Percentiles rank a stretch among this genome's conserved stretches.
These are phyloP conservation scores for Hypoxylon lienhwacheense DNA, from an alignment of 495 filamentous ascomycete genomes.

Conservation along the genomic window DNA sequence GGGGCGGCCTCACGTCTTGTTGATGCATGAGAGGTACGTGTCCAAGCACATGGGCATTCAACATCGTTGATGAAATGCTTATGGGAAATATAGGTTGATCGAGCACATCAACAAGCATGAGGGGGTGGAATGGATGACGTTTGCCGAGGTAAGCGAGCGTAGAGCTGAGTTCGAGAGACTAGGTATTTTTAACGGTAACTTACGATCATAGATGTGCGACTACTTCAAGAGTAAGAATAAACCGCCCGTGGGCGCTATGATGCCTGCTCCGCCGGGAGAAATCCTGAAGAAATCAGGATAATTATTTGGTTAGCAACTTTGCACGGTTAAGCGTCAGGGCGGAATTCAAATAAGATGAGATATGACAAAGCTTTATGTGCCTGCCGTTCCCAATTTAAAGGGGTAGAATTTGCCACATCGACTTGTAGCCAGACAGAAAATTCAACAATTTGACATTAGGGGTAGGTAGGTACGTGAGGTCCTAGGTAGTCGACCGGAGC, in stretches of 20 bases:
- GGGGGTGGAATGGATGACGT: slow-evolving; percentile 74
- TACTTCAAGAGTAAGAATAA: slow-evolving; percentile 66
- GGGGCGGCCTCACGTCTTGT: slow-evolving; percentile 59
- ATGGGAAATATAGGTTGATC: slow-evolving; percentile 48
- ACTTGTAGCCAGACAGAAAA: too few relatives aligned
- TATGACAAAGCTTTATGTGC: too few relatives aligned
- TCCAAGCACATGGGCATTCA: neutral
- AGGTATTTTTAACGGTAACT: neutral
- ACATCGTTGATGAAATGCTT: neutral
- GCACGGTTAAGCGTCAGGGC: too few relatives aligned
- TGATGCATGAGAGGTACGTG: slow-evolving; percentile 55
- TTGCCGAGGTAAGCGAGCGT: slow-evolving; percentile 57
- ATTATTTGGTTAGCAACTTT: neutral
- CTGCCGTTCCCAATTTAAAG: too few relatives aligned
- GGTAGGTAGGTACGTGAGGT: too few relatives aligned
- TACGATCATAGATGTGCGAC: slow-evolving; percentile 51
- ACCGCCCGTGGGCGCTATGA: slow-evolving; percentile 64
- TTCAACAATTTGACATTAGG: too few relatives aligned
- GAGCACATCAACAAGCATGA: slow-evolving; percentile 74
- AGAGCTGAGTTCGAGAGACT: neutral
- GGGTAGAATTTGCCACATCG: too few relatives aligned
- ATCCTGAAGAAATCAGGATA: slow-evolving; percentile 53
- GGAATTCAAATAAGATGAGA: too few relatives aligned
- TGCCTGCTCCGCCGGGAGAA: slow-evolving; percentile 63
- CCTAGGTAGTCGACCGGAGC: slow-evolving; percentile 33